Conservation (phyloP, 2,329 filamentous ascomycete species). For the Penicillium sp. region DNA sequence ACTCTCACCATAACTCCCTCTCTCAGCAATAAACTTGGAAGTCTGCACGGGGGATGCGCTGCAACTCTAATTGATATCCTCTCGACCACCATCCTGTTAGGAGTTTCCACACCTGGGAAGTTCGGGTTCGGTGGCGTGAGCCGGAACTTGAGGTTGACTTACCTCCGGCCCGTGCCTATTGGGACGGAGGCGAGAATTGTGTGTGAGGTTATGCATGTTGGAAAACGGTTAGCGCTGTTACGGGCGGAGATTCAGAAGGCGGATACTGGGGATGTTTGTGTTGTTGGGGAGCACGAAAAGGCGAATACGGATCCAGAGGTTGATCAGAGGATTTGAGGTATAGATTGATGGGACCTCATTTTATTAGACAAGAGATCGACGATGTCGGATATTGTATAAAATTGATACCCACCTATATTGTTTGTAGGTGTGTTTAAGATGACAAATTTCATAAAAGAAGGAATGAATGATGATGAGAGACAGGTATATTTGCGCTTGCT, state of each 20-base stretch:
- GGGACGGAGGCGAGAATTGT: conserved; percentile 56
- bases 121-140: conserved; percentile 66
- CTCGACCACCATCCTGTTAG: conserved; percentile 60
- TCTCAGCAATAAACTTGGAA: conserved; percentile 87
- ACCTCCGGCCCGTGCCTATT: conserved; percentile 61
- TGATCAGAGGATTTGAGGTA: conserved; percentile 25
- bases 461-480: conserved; percentile 7
- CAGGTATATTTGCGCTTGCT: conserved; percentile 20
- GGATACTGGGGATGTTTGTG: conserved; percentile 55
- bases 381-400: neutral
- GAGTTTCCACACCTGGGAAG: conserved; percentile 59
- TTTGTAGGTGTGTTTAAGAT: neutral
- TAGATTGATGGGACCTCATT: neutral
- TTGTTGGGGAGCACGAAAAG: conserved; percentile 66
- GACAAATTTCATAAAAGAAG: neutral
- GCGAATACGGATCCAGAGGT: conserved; percentile 57
- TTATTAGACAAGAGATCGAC: too few relatives aligned
- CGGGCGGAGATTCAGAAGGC: conserved; percentile 57
- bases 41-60: conserved; percentile 81
- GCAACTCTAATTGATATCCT: conserved; percentile 68
- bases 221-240: conserved; percentile 56
- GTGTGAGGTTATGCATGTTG: conserved; percentile 60
- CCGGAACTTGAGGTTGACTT: conserved; percentile 67
- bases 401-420: neutral
- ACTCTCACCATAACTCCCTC: conserved; percentile 71